Conservation (phyloP, 1,284 basidiomycete species). For the Cystobasidium sp. region DNA sequence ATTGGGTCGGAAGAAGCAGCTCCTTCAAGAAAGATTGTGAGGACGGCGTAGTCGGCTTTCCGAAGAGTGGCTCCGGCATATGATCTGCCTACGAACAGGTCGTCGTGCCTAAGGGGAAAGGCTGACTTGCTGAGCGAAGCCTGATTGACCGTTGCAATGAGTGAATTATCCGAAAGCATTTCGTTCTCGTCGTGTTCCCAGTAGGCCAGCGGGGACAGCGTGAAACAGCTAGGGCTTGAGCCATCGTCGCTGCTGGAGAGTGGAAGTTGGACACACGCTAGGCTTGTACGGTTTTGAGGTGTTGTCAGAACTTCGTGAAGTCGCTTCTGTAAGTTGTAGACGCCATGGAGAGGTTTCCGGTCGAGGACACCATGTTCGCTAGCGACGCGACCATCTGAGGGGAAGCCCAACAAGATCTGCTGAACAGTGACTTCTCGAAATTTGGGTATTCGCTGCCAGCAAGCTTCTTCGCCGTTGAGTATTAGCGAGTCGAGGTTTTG, state of each 20-base stretch:
- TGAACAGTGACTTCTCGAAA: conserved; percentile 74
- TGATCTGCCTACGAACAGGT: conserved; percentile 45
- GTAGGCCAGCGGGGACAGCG: conserved; percentile 72
- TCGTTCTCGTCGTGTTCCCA: conserved; percentile 68
- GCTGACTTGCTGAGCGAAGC: conserved; percentile 52
- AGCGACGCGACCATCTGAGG: conserved; percentile 23
- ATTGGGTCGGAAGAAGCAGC: conserved; percentile 47
- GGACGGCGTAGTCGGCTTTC: conserved; percentile 69
- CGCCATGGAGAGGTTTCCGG: conserved; percentile 44
- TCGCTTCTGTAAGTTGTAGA: conserved; percentile 46
- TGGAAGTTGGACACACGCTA: conserved; percentile 42
- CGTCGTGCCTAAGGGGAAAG: conserved; percentile 39
- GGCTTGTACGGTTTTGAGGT: conserved; percentile 16
- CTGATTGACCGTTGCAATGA: conserved; percentile 65
- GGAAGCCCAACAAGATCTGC: conserved; percentile 65
- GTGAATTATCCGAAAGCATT: conserved; percentile 64
- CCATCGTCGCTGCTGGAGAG: conserved; percentile 13
- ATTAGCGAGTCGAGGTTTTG: conserved; percentile 30
- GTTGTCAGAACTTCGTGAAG: conserved; percentile 24
- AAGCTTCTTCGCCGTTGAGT: conserved; percentile 49
- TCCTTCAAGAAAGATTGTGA: conserved; percentile 77
- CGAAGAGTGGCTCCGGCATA: conserved; percentile 61
- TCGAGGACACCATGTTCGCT: conserved; percentile 46
- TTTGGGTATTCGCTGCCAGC: conserved; percentile 68
- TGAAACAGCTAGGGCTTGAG: conserved; percentile 61